Evolutionary conservation across 257 asterid genomes (phyloP), one percentile per base, ranked within the genome.

Genomic region (Thymus mandschuricus): DNA sequence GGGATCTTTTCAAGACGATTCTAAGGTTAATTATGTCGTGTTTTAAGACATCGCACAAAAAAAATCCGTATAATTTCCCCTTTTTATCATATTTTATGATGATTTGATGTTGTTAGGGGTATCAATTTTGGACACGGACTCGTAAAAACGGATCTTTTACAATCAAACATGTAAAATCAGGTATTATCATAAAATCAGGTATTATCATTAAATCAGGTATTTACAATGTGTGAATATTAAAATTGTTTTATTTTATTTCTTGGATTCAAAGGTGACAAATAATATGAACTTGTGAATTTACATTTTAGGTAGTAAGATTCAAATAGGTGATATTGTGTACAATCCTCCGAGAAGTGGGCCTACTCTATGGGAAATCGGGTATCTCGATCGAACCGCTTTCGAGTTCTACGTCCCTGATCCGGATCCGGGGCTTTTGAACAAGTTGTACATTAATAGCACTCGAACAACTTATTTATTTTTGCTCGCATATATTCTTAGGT

Each of bases 1-100:
- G 0, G 97, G 97, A 58, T 88, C 95, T 15, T 92, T 92, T 90
- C 96, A 88, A 79, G 72, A 43, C 30, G 90, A 87, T 4, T 72
- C 75, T 62, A 84, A 92, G 96, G 97, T 73, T 28, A 30, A 21
- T 21, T 21, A 21, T 21, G 21, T 21, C 21, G 21, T 21, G 21
- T 21, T 21, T 21, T 21, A 21, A 21, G 21, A 21, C 21, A 21
- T 21, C 21, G 21, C 21, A 21, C 21, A 21, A 21, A 21, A 21
- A 21, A 21, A 21, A 21, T 21, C 21, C 21, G 21, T 21, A 21
- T 21, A 38, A 38, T 38, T 38, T 38, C 3, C 44, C 44, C 44
- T 38, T 38, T 38, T 38, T 21, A 21, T 21, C 21, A 21, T 43
- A 43, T 43, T 43, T 6, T 6, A 43, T 43, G 11, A 43, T 43